These are phyloP conservation scores for Coffea eugenioides DNA, from an alignment of 257 asterid genomes.

Conservation along the genomic window DNA sequence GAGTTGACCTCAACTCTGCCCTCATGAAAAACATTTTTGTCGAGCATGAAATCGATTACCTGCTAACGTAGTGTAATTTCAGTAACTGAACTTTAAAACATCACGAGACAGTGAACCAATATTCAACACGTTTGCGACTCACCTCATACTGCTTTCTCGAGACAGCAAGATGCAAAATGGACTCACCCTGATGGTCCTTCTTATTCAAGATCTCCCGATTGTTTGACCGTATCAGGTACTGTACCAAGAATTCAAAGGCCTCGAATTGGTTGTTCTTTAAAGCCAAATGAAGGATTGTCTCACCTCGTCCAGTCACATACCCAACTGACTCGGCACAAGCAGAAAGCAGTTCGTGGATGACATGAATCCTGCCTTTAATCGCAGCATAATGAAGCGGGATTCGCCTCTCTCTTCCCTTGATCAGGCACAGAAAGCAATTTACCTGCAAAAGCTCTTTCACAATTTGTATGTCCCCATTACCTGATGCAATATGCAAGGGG, in stretches of 20 bases:
- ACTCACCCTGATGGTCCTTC: constrained; percentile 22
- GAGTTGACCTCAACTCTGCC: constrained; percentile 38
- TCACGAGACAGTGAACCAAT: neutral
- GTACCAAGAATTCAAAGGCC: constrained; percentile 15
- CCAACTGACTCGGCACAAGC: neutral
- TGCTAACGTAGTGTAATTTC: constrained; percentile 9
- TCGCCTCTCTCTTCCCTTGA: constrained; percentile 20
- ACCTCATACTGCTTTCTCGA: constrained; percentile 51
- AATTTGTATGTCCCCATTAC: constrained; percentile 17
- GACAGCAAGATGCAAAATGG: constrained; percentile 35
- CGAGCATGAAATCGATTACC: constrained; percentile 42
- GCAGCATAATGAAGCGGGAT: constrained; percentile 23
- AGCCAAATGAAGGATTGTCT: constrained; percentile 26
- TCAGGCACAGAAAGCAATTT: constrained; percentile 6
- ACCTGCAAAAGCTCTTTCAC: constrained; percentile 13
- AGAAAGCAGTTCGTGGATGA: constrained; percentile 15
- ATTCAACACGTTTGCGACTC: neutral
- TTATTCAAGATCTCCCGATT: constrained; percentile 24
- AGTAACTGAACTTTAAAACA: neutral
- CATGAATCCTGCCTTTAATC: constrained; percentile 17
- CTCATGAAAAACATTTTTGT: constrained; percentile 17
- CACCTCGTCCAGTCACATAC: constrained; percentile 17
- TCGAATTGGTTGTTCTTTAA: constrained; percentile 28
- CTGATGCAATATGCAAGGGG: constrained; percentile 26
- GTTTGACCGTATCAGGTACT: constrained; percentile 21